Base-by-base conservation (phyloP, 202 grass and related monocot species). In the Zoysia matrella region DNA sequence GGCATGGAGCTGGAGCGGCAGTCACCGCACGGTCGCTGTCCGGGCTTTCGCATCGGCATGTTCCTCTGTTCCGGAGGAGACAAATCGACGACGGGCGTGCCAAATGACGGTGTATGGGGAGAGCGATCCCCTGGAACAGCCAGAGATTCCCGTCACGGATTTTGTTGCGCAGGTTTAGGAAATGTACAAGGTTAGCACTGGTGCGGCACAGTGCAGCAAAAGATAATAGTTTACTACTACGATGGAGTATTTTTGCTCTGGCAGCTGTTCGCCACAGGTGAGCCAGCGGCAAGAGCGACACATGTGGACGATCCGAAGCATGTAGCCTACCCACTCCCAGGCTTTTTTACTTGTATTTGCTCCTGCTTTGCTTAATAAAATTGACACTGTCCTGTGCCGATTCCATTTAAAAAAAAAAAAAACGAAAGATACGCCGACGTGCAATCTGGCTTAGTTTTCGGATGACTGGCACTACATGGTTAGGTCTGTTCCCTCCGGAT, bases 1-100 rank as follows among this genome's bases (percentile, higher is more conserved):
- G 83, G 78, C 82, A 47, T 67, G 72, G 22, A 11, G 65, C 65
- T 30, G 41, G n/a, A 67, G 83, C 78, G 30, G 30, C 30, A 39
- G 72, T 73, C 78, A 52, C 6, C 50, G 65, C 77, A 22, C 15
- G 46, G 67, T 57, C 77, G 52, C 65, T 69, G 42, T 30, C 14
- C 45, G n/a, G 36, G 53, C 11, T 55, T 46, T 58, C 63, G 16
- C 48, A 9, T 52, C 47, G 69, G 55, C 86, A 58, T 54, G 49
- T 84, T 65, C 14, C 82, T 76, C 52, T 70, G 81, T 54, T 36
- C 12, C 13, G 77, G 52, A 83, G 53, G 69, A 83, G 75, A 84
- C 86, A 84, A 60, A 10, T 12, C 52, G 64, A 54, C 15, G 68
- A 52, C 7, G 81, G 69, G 84, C 46, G 72, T 80, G 86, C 63